Evolutionary conservation across 208 protist genomes (phyloP).

Genomic region (Acanthamoeba triangularis): DNA sequence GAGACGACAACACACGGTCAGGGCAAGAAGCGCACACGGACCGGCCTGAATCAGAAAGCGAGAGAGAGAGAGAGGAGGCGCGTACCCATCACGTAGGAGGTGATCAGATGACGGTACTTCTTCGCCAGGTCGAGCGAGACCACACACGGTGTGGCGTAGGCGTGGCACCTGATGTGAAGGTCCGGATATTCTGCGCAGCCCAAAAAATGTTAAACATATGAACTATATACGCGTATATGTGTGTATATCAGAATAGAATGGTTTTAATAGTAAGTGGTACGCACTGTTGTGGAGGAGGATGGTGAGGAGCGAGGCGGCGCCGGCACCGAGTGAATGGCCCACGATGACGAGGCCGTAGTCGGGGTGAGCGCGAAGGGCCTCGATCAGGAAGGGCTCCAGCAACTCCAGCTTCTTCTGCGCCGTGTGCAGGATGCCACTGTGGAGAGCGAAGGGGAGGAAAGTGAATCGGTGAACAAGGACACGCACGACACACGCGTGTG

Average conservation of each 20-base stretch:
- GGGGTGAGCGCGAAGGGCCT: not conserved
- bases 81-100: conserved; percentile 64
- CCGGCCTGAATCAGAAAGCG: not conserved
- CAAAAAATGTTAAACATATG: no score
- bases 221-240: not conserved
- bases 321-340: conserved; percentile 49
- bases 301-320: conserved; percentile 41
- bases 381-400: conserved; percentile 46
- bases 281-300: conserved; percentile 66
- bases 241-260: not conserved
- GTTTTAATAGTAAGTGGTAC: not conserved
- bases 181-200: conserved; percentile 73
- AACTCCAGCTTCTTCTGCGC: conserved; percentile 79
- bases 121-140: conserved; percentile 44
- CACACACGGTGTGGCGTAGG: conserved; percentile 60
- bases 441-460: not conserved
- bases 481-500: not conserved
- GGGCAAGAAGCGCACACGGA: not conserved
- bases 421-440: conserved; percentile 77
- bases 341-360: conserved; percentile 64
- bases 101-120: conserved; percentile 65
- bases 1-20: not conserved
- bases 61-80: not conserved
- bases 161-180: conserved; percentile 50
- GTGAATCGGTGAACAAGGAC: not conserved